Percentiles rank a stretch among this genome's conserved stretches.
Evolutionary conservation across 1,284 basidiomycete species (phyloP).

Genomic region (Cutaneotrichosporon mucoides): DNA sequence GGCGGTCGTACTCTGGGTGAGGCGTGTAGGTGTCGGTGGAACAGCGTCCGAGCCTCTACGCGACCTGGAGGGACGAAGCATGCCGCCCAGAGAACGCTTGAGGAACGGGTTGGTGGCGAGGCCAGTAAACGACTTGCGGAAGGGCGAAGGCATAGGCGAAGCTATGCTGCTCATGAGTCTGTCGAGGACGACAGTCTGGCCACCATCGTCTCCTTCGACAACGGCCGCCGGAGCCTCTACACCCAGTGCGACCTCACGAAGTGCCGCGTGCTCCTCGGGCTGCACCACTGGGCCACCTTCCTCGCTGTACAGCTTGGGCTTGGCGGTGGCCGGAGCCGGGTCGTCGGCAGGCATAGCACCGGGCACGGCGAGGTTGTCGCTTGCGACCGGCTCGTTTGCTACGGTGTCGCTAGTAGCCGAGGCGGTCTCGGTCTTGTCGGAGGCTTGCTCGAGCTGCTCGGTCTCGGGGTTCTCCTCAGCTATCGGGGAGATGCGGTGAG

Average conservation of each 20-base stretch:
- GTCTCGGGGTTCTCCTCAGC: slow-evolving; percentile 4
- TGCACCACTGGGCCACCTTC: background rate
- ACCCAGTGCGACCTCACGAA: background rate
- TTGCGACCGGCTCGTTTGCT: background rate
- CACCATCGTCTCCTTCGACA: background rate
- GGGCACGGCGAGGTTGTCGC: background rate
- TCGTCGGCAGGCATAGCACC: background rate
- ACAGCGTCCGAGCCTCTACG: background rate
- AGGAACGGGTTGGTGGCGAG: slow-evolving; percentile 10
- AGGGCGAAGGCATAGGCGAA: background rate
- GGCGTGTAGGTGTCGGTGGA: background rate
- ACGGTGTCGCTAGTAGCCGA: background rate
- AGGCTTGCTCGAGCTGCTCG: slow-evolving; percentile 1
- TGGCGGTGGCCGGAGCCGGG: background rate
- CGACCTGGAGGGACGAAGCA: background rate
- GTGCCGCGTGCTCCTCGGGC: background rate
- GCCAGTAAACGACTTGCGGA: slow-evolving; percentile 1
- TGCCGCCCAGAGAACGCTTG: slow-evolving; percentile 14
- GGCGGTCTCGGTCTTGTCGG: slow-evolving; percentile 4
- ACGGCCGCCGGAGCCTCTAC: background rate
- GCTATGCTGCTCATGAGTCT: background rate
- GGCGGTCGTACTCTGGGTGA: background rate
- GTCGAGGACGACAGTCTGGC: background rate
- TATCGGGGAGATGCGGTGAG: slow-evolving; percentile 3
- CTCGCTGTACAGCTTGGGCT: background rate